These are phyloP conservation scores for Ceriops tagal DNA, from an alignment of 345 rosid genomes.

Conservation along the genomic window DNA sequence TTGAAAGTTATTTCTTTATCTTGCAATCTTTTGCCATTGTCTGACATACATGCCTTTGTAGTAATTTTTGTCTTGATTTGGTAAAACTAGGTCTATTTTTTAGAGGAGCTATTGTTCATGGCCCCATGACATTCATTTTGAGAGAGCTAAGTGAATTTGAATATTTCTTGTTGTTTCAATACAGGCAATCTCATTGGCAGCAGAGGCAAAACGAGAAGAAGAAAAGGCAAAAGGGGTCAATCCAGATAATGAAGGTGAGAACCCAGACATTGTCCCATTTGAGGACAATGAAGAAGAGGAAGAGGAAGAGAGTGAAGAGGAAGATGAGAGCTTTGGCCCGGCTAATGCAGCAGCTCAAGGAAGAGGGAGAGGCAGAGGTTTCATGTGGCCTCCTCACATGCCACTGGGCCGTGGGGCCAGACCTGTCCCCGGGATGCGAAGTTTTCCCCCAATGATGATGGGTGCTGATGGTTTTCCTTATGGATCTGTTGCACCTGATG, in stretches of 20 bases:
- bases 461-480: constrained; percentile 80
- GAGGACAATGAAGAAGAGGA: constrained; percentile 98
- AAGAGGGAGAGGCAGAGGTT: constrained; percentile 92
- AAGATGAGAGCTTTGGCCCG: constrained; percentile 52
- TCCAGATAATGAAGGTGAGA: constrained; percentile 68
- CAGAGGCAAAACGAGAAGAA: constrained; percentile 93
- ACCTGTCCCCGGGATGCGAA: constrained; percentile 87
- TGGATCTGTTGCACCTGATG: constrained; percentile 59
- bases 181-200: constrained; percentile 78
- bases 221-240: constrained; percentile 94
- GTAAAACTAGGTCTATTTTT: no score
- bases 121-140: not conserved
- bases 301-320: constrained; percentile 92
- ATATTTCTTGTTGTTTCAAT: constrained; percentile 11
- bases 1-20: no score
- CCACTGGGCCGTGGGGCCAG: constrained; percentile 74
- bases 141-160: constrained; percentile 8
- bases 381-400: constrained; percentile 95
- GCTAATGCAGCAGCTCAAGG: constrained; percentile 51
- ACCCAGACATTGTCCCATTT: constrained; percentile 95
- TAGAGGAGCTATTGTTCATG: not conserved
- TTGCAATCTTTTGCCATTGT: no score
- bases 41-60: no score
- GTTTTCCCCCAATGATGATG: constrained; percentile 77
- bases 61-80: no score